These are phyloP conservation scores for Trametes maxima DNA, from an alignment of 768 basidiomycete species.

Conservation along the genomic window DNA sequence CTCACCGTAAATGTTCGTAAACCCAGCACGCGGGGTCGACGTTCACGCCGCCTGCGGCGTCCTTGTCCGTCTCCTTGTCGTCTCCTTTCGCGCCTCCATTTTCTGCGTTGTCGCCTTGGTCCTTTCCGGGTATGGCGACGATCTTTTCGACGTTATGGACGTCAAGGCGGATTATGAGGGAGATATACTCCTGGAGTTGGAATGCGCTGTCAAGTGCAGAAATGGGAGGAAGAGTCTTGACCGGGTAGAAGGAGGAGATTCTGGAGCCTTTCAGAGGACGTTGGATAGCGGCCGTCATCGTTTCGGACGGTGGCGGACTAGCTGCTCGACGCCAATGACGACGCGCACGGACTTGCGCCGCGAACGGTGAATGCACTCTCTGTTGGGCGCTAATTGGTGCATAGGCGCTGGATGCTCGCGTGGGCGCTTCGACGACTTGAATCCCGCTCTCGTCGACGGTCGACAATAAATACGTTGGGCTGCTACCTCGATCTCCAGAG, in stretches of 20 bases:
- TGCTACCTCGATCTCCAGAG: too few relatives aligned
- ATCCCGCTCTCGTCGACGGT: too few relatives aligned
- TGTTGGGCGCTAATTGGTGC: neutral
- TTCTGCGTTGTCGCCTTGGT: conserved; percentile 31
- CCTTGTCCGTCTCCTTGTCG: conserved; percentile 35
- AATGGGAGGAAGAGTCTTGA: conserved; percentile 69
- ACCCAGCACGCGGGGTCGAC: conserved; percentile 89
- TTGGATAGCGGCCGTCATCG: conserved; percentile 43
- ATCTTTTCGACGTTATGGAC: conserved; percentile 88
- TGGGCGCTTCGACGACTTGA: too few relatives aligned
- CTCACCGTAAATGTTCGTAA: conserved; percentile 64
- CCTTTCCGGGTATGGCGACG: conserved; percentile 69
- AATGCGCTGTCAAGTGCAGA: conserved; percentile 87
- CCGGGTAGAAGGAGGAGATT: conserved; percentile 78
- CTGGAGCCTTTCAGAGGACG: conserved; percentile 77
- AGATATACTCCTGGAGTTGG: conserved; percentile 93
- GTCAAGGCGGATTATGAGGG: conserved; percentile 80
- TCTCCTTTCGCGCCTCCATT: conserved; percentile 17
- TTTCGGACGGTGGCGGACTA: neutral
- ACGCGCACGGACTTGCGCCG: neutral
- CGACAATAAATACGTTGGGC: too few relatives aligned
- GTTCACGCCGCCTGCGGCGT: conserved; percentile 47
- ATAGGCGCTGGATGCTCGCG: neutral
- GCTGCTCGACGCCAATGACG: conserved; percentile 5
- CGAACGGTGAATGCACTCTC: neutral